Conservation (phyloP, 202 grass and related monocot species). For the Brachypodium distachyon region DNA sequence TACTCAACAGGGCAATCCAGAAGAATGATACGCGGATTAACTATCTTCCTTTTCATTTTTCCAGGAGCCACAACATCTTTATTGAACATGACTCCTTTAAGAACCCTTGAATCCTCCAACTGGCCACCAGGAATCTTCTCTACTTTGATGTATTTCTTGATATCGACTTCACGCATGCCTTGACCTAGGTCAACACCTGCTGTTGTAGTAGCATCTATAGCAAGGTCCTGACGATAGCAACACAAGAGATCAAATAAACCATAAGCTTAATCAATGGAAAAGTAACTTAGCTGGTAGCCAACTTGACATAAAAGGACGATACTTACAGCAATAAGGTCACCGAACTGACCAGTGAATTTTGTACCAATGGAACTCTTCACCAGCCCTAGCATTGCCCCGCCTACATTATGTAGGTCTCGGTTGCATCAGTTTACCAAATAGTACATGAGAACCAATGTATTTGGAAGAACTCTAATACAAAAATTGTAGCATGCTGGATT, state of each 20-base stretch:
- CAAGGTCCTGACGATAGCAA: slow-evolving; percentile 69
- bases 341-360: slow-evolving; percentile 98
- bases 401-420: slow-evolving; percentile 24
- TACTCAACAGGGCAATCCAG: slow-evolving; percentile 95
- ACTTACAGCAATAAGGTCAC: slow-evolving; percentile 91
- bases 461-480: not conserved
- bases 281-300: not conserved
- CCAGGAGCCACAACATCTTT: slow-evolving; percentile 98
- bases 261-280: not conserved
- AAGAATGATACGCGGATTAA: slow-evolving; percentile 90
- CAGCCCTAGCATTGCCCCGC: slow-evolving; percentile 46
- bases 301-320: slow-evolving; percentile 7
- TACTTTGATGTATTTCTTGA: slow-evolving; percentile 98
- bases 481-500: not conserved
- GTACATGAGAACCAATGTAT: not conserved
- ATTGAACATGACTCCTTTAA: slow-evolving; percentile 98
- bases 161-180: slow-evolving; percentile 93
- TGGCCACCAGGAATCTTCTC: slow-evolving; percentile 97
- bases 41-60: slow-evolving; percentile 95
- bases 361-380: slow-evolving; percentile 95
- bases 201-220: slow-evolving; percentile 92
- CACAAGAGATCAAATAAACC: slow-evolving; percentile 1
- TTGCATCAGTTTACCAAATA: slow-evolving; percentile 6
- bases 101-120: slow-evolving; percentile 85
- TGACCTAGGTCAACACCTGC: slow-evolving; percentile 93